A percentile compares a stretch with the other conserved stretches of the same genome.
These are phyloP conservation scores for Chalciporus sp. DNA, from an alignment of 1,284 basidiomycete species.

Conservation along the genomic window DNA sequence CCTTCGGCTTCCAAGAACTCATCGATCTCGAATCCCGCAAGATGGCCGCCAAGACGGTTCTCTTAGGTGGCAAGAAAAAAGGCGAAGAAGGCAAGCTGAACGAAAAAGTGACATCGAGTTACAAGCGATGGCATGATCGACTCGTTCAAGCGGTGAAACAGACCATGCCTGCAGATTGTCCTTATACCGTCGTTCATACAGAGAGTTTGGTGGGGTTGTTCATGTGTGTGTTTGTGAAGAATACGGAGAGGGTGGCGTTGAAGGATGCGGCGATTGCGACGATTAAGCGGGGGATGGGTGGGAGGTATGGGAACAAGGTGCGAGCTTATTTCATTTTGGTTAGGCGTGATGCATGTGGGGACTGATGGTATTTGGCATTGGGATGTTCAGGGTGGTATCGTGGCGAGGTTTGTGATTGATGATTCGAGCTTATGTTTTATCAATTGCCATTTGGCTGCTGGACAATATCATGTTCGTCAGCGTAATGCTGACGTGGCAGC, in stretches of 20 bases:
- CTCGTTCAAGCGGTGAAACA: conserved; percentile 73
- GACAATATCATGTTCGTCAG: conserved; percentile 80
- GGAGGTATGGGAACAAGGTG: conserved; percentile 95
- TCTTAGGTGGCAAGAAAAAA: conserved; percentile 75
- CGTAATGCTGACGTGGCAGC: conserved; percentile 87
- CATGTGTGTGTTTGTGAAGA: conserved; percentile 84
- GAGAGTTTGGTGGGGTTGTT: conserved; percentile 93
- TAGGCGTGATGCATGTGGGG: neutral
- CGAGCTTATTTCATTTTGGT: conserved; percentile 16
- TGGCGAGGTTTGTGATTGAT: conserved; percentile 87
- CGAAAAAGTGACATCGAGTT: conserved; percentile 81
- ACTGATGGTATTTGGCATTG: neutral
- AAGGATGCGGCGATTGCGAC: conserved; percentile 77
- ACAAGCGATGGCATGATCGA: conserved; percentile 87
- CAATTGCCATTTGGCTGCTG: conserved; percentile 96
- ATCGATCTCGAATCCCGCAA: conserved; percentile 92
- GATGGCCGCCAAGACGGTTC: conserved; percentile 87
- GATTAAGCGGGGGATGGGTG: conserved; percentile 91
- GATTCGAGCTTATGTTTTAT: conserved; percentile 93
- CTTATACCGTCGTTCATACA: conserved; percentile 81
- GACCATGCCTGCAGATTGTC: conserved; percentile 65
- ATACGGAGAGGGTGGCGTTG: conserved; percentile 56
- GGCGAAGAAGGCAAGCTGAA: conserved; percentile 64
- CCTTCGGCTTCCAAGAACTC: conserved; percentile 95
- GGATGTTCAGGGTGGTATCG: conserved; percentile 76